Percentiles rank a stretch among this genome's conserved stretches.
Conservation (phyloP, 2,329 filamentous ascomycete genomes). For the Curvularia verruculosa region DNA sequence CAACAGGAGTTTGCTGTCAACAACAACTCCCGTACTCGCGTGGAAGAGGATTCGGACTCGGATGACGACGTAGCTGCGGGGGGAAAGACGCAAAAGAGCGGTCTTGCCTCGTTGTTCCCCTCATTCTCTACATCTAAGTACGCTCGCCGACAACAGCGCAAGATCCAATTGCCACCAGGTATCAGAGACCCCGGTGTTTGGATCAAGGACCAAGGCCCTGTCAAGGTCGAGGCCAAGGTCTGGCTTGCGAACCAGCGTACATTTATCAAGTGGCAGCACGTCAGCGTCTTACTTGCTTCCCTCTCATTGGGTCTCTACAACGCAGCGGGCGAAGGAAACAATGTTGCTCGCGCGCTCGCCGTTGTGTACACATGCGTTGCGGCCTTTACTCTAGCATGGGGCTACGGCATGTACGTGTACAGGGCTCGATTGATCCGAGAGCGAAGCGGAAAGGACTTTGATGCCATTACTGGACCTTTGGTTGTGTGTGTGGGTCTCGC, state of each 20-base stretch:
- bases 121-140: slow-evolving; percentile 78
- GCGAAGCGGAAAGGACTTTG: slow-evolving; percentile 90
- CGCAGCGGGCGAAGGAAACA: slow-evolving; percentile 76
- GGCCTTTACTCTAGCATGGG: slow-evolving; percentile 84
- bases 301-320: slow-evolving; percentile 87
- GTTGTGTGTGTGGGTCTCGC: slow-evolving; percentile 81
- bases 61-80: slow-evolving; percentile 54
- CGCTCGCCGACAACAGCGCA: slow-evolving; percentile 59
- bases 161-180: slow-evolving; percentile 74
- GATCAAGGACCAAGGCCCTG: slow-evolving; percentile 92
- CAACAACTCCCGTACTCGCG: slow-evolving; percentile 43
- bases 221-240: slow-evolving; percentile 95
- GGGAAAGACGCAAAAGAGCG: slow-evolving; percentile 58
- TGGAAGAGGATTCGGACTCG: slow-evolving; percentile 55
- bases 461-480: slow-evolving; percentile 83
- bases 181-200: slow-evolving; percentile 84
- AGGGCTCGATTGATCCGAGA: slow-evolving; percentile 80
- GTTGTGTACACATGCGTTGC: slow-evolving; percentile 82
- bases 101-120: slow-evolving; percentile 75
- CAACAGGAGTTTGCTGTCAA: slow-evolving; percentile 7
- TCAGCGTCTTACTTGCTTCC: slow-evolving; percentile 83
- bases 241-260: slow-evolving; percentile 99
- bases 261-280: slow-evolving; percentile 98
- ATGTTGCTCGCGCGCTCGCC: slow-evolving; percentile 78
- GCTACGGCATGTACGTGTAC: slow-evolving; percentile 79